Evolutionary conservation across 805 yeast genomes (phyloP).

Genomic region (Blastobotrys chiropterorum): DNA sequence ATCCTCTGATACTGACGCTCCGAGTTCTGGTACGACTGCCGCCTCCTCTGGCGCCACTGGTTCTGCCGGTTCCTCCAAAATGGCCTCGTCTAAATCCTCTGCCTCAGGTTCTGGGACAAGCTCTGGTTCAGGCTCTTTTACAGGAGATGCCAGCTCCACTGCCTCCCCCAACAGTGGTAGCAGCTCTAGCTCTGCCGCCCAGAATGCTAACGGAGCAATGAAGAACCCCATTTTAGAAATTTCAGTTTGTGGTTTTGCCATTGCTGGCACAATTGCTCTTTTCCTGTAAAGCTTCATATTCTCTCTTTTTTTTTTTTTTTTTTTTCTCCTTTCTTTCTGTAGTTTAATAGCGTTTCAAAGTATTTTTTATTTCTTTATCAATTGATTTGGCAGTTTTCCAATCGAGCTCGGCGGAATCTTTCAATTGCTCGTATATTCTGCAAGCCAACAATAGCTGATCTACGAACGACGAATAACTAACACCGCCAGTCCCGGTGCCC

Average conservation of each 20-base stretch:
- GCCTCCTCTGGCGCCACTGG: neutral
- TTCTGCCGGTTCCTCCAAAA: conserved; percentile 7
- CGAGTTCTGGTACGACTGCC: neutral
- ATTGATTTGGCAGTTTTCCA: neutral
- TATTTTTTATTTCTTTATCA: neutral
- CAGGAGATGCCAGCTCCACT: neutral
- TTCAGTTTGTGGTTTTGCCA: conserved; percentile 2
- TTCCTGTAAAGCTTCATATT: conserved; percentile 1
- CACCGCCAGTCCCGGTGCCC: conserved; percentile 37
- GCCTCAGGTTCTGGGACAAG: conserved; percentile 2
- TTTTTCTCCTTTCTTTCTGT: neutral
- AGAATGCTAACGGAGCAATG: neutral
- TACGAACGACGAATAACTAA: conserved; percentile 30
- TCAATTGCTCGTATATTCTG: neutral
- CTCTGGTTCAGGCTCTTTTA: conserved; percentile 1
- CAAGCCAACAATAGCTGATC: conserved; percentile 32
- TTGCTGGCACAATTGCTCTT: neutral
- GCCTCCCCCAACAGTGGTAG: neutral
- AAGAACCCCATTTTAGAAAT: neutral
- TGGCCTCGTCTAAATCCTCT: conserved; percentile 4
- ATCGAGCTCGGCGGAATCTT: no score
- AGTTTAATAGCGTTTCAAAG: neutral
- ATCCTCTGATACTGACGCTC: conserved; percentile 4
- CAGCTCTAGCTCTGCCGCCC: neutral
- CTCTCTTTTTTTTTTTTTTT: neutral